Evolutionary conservation across 2,329 filamentous ascomycete genomes (phyloP).

Genomic region (Graphilbum fragrans): DNA sequence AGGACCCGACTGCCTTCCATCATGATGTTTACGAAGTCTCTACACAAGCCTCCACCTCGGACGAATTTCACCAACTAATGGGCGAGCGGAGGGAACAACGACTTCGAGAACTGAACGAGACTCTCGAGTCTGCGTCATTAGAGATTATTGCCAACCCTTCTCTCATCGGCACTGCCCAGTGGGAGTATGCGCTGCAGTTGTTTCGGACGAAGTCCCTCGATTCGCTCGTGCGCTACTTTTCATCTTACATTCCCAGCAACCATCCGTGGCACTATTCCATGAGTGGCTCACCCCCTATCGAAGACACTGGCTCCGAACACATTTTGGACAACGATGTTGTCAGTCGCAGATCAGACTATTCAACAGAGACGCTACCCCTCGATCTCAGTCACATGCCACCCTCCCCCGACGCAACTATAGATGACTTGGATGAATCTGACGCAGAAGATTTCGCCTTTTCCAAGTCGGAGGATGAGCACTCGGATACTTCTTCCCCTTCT

Average conservation of each 20-base stretch:
- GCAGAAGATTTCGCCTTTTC: slow-evolving; percentile 28
- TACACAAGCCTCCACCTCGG: slow-evolving; percentile 32
- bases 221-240: slow-evolving; percentile 47
- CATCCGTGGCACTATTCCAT: slow-evolving; percentile 29
- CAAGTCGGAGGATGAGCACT: slow-evolving; percentile 32
- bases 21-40: slow-evolving; percentile 50
- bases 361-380: too few relatives aligned
- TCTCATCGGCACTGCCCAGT: slow-evolving; percentile 46
- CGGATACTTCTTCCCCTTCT: slow-evolving; percentile 29
- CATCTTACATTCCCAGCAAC: slow-evolving; percentile 42
- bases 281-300: slow-evolving; percentile 35
- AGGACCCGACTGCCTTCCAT: slow-evolving; percentile 49
- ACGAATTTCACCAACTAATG: slow-evolving; percentile 43
- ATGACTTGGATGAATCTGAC: too few relatives aligned
- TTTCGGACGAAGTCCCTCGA: slow-evolving; percentile 48
- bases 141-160: slow-evolving; percentile 49
- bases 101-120: slow-evolving; percentile 40
- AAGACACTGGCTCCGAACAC: slow-evolving; percentile 26
- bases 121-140: slow-evolving; percentile 43
- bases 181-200: slow-evolving; percentile 45
- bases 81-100: slow-evolving; percentile 40
- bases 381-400: too few relatives aligned
- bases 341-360: too few relatives aligned
- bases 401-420: too few relatives aligned
- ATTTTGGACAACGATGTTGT: too few relatives aligned